Conservation (phyloP, 2,329 filamentous ascomycete species). For the Fusarium mundagurra region DNA sequence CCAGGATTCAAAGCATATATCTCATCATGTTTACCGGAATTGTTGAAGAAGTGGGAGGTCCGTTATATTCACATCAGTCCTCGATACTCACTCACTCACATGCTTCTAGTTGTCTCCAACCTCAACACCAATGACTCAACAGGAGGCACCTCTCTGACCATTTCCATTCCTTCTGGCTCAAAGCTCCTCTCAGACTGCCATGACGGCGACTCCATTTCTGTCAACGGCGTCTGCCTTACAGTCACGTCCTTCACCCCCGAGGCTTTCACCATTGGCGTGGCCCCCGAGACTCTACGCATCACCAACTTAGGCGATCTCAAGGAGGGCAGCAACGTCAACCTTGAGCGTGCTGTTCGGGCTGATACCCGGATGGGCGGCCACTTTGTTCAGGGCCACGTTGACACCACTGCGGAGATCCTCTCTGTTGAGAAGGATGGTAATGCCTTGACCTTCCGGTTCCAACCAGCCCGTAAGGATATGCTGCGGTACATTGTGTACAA, state of each 20-base stretch:
- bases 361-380: constrained; percentile 97
- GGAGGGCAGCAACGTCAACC: constrained; percentile 78
- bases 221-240: constrained; percentile 97
- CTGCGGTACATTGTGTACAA: constrained; percentile 94
- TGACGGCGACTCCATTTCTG: constrained; percentile 90
- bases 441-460: constrained; percentile 85
- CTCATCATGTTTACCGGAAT: constrained; percentile 91
- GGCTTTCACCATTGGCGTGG: constrained; percentile 90
- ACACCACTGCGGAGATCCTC: constrained; percentile 82
- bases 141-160: constrained; percentile 90
- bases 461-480: constrained; percentile 73
- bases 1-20: neutral
- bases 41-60: constrained; percentile 92
- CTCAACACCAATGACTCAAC: constrained; percentile 84
- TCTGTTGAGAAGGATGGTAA: constrained; percentile 85
- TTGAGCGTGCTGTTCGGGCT: constrained; percentile 91
- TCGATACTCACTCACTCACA: constrained; percentile 43
- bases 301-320: constrained; percentile 88
- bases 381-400: constrained; percentile 97
- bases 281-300: constrained; percentile 93
- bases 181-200: constrained; percentile 85
- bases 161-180: constrained; percentile 72
- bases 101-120: constrained; percentile 78
- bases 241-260: constrained; percentile 68
- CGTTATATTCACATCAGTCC: constrained; percentile 47